Conservation (phyloP, 2,329 filamentous ascomycete genomes). For the Hypomyces rosellus region DNA sequence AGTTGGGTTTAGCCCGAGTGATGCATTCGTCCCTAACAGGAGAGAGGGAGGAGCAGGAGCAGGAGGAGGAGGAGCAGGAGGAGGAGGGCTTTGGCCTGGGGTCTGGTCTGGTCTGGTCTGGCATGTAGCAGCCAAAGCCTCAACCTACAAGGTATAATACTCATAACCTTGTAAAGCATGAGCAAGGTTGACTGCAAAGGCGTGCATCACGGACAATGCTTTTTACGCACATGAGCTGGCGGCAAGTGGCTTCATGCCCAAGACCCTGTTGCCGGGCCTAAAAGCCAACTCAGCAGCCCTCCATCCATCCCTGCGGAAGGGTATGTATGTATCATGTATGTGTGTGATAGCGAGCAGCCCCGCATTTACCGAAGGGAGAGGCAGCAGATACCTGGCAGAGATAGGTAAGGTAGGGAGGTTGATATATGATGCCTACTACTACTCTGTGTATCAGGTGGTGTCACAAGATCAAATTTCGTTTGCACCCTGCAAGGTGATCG, state of each 20-base stretch:
- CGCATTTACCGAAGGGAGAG: background rate
- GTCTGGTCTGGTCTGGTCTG: background rate
- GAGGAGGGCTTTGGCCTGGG: background rate
- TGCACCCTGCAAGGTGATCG: too few species aligned
- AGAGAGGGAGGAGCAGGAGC: too few species aligned
- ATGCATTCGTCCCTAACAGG: slow-evolving; percentile 1
- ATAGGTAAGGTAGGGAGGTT: too few species aligned
- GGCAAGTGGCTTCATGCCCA: slow-evolving; percentile 6
- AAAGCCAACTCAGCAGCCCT: slow-evolving; percentile 12
- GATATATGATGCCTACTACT: too few species aligned
- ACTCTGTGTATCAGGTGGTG: too few species aligned
- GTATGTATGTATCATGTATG: background rate
- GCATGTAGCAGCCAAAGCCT: background rate
- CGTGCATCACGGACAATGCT: background rate
- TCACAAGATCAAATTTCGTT: too few species aligned
- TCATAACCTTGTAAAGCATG: too few species aligned
- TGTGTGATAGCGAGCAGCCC: background rate
- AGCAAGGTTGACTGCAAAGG: background rate
- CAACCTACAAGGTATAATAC: too few species aligned
- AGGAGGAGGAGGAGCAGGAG: too few species aligned
- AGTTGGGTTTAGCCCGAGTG: slow-evolving; percentile 6
- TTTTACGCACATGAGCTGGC: background rate
- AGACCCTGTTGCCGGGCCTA: slow-evolving; percentile 8
- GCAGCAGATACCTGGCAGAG: too few species aligned
- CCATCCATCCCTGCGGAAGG: background rate